Base-by-base conservation (phyloP, 2,329 filamentous ascomycete genomes). In the Ophiostoma fasciatum region DNA sequence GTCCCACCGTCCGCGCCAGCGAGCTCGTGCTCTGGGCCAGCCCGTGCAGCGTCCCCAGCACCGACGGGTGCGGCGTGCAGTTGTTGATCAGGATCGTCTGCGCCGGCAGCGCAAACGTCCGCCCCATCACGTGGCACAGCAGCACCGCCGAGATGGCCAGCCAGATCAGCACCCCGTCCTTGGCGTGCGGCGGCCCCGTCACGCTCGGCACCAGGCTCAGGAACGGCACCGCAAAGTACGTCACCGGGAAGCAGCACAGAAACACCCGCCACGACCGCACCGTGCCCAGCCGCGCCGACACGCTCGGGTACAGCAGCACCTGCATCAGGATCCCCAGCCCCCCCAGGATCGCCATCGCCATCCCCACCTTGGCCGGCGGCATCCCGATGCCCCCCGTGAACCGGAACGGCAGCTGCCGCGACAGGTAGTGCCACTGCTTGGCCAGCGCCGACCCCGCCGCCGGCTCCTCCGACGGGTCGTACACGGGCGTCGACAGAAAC, bases 311-410 rank as follows among this genome's bases (percentile, higher is more conserved):
- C 9, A 83, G 57, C 33, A 80, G 61, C 10, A 84, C 66, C 51
- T 85, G 80, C 31, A 90, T 61, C 0, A 64, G 59, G 26, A 90
- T 78, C n/a, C 83, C 83, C 29, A 88, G 74, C 33, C 71, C 57
- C 8, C 82, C 83, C 13, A 90, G 67, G 35, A 81, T 75, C 3
- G 82, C 75, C 60, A 87, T 84, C 5, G 80, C 79, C 29, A 82
- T 59, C n/a, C 82, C 82, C 22, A 90, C 78, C 3, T 71, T 68
- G 1, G 69, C 65, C 0, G 81, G 75, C 1, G 71, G 70, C 35
- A 90, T 66, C n/a, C 80, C 80, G 0, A 90, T 63, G 2, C 83
- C 83, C 20, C 82, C 81, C 1, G 75, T 74, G 49, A 85, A 85
- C 42, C 66, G 56, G 48, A 79, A 72, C 0, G 74, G 65, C 39